Percentiles rank a stretch among this genome's conserved stretches.
phyloP scores from a whole-genome alignment of 2,329 filamentous ascomycete species.

The Penicillium sp. region DNA sequence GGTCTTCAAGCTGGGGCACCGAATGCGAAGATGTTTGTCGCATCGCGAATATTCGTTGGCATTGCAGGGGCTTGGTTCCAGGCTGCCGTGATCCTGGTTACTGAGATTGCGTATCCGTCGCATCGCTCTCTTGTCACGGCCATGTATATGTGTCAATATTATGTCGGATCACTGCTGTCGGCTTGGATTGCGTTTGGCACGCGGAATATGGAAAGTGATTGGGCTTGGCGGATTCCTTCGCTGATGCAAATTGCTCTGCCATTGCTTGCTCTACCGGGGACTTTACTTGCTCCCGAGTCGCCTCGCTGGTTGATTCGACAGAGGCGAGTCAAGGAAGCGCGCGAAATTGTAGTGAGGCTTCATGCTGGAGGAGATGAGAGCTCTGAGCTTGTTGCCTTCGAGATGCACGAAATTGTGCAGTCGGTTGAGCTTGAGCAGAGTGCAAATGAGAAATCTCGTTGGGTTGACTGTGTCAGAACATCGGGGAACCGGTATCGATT shows the following conservation, averaged over 20 bases:
- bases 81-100: constrained; percentile 39
- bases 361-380: constrained; percentile 13
- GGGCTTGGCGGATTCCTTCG: constrained; percentile 14
- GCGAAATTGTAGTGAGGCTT: constrained; percentile 1
- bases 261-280: constrained; percentile 4
- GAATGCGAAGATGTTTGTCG: constrained; percentile 30
- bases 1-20: constrained; percentile 29
- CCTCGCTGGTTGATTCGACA: constrained; percentile 11
- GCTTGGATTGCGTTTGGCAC: constrained; percentile 28
- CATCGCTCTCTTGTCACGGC: constrained; percentile 37
- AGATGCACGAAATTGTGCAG: constrained; percentile 10
- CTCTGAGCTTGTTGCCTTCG: constrained; percentile 10
- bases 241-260: constrained; percentile 12
- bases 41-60: constrained; percentile 40
- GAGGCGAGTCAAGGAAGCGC: constrained; percentile 2
- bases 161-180: constrained; percentile 27
- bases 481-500: constrained; percentile 14
- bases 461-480: constrained; percentile 5
- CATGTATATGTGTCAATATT: constrained; percentile 38
- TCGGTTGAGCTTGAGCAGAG: background rate
- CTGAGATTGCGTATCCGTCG: constrained; percentile 46
- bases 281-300: constrained; percentile 3
- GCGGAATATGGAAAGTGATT: background rate
- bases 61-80: constrained; percentile 33
- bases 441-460: background rate